These are phyloP conservation scores for Chlamydomonas sp. DNA, from an alignment of 139 green algal species.

Conservation along the genomic window DNA sequence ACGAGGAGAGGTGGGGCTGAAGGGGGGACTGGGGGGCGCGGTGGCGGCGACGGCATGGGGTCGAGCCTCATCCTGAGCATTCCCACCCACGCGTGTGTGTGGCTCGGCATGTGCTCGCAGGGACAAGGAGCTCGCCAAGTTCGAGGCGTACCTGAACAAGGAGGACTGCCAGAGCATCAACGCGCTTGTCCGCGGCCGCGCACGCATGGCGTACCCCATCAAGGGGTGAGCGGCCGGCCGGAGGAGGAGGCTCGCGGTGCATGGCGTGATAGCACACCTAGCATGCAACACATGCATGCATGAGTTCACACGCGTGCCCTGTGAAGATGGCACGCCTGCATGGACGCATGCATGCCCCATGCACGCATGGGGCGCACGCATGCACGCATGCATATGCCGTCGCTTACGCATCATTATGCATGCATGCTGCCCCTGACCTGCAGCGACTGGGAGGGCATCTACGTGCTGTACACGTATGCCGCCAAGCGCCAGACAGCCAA, in stretches of 20 bases:
- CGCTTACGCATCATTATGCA: neutral
- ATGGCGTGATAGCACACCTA: neutral
- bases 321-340: neutral
- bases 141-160: conserved; percentile 83
- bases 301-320: neutral
- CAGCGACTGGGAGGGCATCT: conserved; percentile 78
- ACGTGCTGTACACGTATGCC: conserved; percentile 78
- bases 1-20: conserved; percentile 69
- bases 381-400: neutral
- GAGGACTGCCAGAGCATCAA: conserved; percentile 60
- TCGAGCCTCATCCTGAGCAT: too few relatives aligned
- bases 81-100: too few relatives aligned
- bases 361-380: neutral
- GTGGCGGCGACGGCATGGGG: too few relatives aligned
- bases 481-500: conserved; percentile 49
- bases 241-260: neutral
- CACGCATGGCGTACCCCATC: conserved; percentile 79
- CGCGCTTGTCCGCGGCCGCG: conserved; percentile 51
- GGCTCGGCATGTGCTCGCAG: too few relatives aligned
- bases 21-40: too few relatives aligned
- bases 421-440: neutral
- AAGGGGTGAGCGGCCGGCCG: conserved; percentile 41
- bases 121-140: conserved; percentile 81
- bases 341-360: neutral
- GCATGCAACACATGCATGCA: neutral